Percentiles rank a stretch among this genome's conserved stretches.
Evolutionary conservation across 305 asterid species (phyloP).

Genomic region (Fraxinus sp.): DNA sequence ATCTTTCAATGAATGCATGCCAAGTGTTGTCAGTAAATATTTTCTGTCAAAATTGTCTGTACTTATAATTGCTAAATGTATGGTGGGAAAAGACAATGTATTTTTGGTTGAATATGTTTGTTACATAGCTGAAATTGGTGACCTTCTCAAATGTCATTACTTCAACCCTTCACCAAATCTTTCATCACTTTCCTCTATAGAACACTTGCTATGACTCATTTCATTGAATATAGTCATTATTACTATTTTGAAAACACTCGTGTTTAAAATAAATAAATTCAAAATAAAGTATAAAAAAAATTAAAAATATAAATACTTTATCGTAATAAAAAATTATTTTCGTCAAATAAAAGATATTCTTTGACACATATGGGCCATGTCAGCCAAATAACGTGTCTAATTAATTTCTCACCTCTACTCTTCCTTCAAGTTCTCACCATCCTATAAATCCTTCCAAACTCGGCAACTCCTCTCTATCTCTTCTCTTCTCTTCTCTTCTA

Average conservation of each 20-base stretch:
- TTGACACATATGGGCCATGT: neutral
- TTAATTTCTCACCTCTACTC: neutral
- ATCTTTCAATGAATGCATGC: no score
- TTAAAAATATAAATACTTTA: no score
- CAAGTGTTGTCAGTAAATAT: no score
- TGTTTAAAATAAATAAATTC: no score
- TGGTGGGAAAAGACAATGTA: neutral
- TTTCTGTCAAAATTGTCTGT: no score
- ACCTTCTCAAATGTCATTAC: neutral
- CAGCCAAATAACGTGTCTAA: neutral
- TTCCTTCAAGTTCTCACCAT: constrained; percentile 7
- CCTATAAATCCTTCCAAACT: neutral
- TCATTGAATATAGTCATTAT: neutral
- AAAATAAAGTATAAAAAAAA: no score
- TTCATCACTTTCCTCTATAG: neutral
- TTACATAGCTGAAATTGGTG: neutral
- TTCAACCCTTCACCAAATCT: neutral
- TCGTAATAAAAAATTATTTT: no score
- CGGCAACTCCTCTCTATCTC: neutral
- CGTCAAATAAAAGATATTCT: no score
- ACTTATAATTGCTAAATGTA: neutral
- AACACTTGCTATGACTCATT: neutral
- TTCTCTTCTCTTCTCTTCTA: neutral
- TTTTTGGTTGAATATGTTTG: neutral
- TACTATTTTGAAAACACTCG: neutral